phyloP scores from a whole-genome alignment of 2,329 filamentous ascomycete genomes.

The Sporothrix pseudoabietina region DNA sequence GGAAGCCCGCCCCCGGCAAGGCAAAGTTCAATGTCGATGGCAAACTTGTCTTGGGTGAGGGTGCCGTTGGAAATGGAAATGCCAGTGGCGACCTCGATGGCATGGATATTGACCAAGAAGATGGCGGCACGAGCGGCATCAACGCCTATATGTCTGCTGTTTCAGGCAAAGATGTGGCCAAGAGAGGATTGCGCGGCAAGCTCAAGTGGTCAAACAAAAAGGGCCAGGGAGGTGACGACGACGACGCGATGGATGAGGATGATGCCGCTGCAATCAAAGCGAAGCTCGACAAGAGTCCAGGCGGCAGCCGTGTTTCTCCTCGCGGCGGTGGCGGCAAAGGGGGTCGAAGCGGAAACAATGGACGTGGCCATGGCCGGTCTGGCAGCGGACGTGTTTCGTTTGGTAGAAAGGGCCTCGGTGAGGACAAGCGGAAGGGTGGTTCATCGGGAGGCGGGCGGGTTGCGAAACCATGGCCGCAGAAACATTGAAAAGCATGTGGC shows the following conservation, averaged over 20 bases:
- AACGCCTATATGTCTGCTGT: slow-evolving; percentile 71
- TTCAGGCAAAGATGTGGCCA: slow-evolving; percentile 66
- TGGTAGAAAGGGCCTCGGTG: slow-evolving; percentile 41
- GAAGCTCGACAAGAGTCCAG: slow-evolving; percentile 42
- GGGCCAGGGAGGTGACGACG: slow-evolving; percentile 48
- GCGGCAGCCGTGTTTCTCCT: slow-evolving; percentile 36
- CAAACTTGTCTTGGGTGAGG: slow-evolving; percentile 69
- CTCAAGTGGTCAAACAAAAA: slow-evolving; percentile 71
- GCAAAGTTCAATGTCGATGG: slow-evolving; percentile 75
- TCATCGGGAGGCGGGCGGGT: slow-evolving; percentile 36
- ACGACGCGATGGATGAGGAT: slow-evolving; percentile 57
- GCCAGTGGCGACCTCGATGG: slow-evolving; percentile 55
- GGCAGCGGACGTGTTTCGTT: slow-evolving; percentile 40
- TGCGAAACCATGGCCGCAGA: slow-evolving; percentile 37
- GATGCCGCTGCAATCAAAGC: slow-evolving; percentile 48
- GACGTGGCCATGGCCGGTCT: slow-evolving; percentile 44
- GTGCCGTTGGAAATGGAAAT: slow-evolving; percentile 55
- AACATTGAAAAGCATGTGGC: slow-evolving; percentile 17
- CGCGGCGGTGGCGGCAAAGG: slow-evolving; percentile 42
- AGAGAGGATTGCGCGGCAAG: slow-evolving; percentile 66
- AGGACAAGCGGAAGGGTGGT: slow-evolving; percentile 39
- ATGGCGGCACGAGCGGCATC: slow-evolving; percentile 56
- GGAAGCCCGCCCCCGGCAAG: slow-evolving; percentile 45
- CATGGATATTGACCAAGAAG: slow-evolving; percentile 59
- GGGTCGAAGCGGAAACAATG: slow-evolving; percentile 38